phyloP scores from a whole-genome alignment of 306 rosid genomes.

The Ziziphus jujuba region DNA sequence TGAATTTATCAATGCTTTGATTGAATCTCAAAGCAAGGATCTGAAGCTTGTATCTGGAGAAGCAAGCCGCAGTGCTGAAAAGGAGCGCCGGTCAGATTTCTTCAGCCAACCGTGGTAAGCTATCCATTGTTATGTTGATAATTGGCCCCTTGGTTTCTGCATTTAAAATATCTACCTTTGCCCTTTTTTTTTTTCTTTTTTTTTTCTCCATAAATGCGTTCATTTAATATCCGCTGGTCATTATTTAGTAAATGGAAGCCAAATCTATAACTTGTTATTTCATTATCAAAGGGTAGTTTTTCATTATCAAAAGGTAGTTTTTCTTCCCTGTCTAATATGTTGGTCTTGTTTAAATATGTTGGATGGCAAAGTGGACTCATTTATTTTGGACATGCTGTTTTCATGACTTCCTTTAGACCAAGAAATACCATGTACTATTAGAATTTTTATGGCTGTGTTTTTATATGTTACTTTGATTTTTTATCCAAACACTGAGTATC shows the following conservation, averaged over 20 bases:
- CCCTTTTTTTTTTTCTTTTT: no score
- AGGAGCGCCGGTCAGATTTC: slow-evolving; percentile 87
- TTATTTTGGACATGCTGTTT: neutral
- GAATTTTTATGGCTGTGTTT: neutral
- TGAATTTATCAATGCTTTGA: slow-evolving; percentile 84
- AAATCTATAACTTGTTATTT: neutral
- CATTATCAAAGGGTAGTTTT: no score
- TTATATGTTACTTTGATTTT: neutral
- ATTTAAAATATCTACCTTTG: neutral
- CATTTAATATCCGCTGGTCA: neutral
- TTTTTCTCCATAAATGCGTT: no score
- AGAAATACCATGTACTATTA: neutral
- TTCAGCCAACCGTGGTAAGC: slow-evolving; percentile 95
- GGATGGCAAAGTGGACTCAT: neutral
- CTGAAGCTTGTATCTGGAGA: slow-evolving; percentile 87
- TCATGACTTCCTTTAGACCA: neutral
- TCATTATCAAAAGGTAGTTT: no score
- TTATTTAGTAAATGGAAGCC: neutral
- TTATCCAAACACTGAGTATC: neutral
- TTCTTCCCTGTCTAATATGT: no score
- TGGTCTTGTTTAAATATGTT: neutral
- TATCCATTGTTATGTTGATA: neutral
- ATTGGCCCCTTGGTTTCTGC: neutral
- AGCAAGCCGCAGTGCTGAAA: slow-evolving; percentile 83
- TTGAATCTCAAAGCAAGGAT: slow-evolving; percentile 96